A percentile compares a stretch with the other conserved stretches of the same genome.
These are phyloP conservation scores for Cronartium quercuum DNA, from an alignment of 1,284 basidiomycete species.

Conservation along the genomic window DNA sequence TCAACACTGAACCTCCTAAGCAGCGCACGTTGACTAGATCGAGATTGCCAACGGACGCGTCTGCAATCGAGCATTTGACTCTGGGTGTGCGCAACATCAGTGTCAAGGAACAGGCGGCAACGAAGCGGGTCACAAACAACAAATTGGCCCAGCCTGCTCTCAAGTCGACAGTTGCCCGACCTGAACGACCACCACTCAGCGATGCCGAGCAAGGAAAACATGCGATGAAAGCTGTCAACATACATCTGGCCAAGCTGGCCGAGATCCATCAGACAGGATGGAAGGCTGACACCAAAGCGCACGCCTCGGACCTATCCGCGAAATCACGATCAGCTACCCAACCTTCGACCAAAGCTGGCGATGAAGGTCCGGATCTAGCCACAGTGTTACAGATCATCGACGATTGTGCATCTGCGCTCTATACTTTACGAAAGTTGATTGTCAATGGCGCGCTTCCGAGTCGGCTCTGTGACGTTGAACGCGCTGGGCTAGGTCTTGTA, in stretches of 20 bases:
- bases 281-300: slow-evolving; percentile 6
- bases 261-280: slow-evolving; percentile 17
- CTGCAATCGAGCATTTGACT: not conserved
- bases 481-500: slow-evolving; percentile 32
- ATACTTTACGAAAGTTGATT: slow-evolving; percentile 15
- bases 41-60: not conserved
- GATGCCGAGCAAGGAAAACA: slow-evolving; percentile 5
- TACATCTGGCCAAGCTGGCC: slow-evolving; percentile 20
- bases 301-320: not conserved
- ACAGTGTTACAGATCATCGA: slow-evolving; percentile 8
- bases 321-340: not conserved
- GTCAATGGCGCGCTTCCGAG: not conserved
- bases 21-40: not conserved
- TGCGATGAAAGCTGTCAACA: slow-evolving; percentile 28
- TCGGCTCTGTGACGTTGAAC: slow-evolving; percentile 16
- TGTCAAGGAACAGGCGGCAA: not conserved
- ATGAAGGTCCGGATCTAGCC: not conserved
- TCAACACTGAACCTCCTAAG: not conserved
- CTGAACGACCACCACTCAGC: not conserved
- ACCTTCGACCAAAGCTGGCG: not conserved
- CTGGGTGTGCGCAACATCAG: not conserved
- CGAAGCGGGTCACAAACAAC: not conserved
- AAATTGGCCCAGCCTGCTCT: not conserved
- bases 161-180: not conserved
- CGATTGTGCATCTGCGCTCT: slow-evolving; percentile 10